Conservation (phyloP, 192 early-diverging fungal genomes). For the Linnemannia hyalina region DNA sequence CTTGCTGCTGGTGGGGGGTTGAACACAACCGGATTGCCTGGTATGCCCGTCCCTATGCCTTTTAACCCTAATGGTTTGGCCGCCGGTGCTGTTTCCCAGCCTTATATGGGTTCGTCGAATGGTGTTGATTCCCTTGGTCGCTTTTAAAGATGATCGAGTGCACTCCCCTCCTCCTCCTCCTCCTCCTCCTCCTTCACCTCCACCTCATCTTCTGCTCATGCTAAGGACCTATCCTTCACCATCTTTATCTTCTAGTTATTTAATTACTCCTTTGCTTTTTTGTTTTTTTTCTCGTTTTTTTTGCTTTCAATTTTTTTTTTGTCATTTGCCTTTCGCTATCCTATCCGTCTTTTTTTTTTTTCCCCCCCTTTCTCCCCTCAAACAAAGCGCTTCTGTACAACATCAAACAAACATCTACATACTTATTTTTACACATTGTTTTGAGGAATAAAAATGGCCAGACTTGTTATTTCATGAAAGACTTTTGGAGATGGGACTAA, state of each 20-base stretch:
- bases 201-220: too few species aligned
- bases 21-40: not conserved
- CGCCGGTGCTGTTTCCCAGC: not conserved
- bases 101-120: conserved; percentile 1
- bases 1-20: conserved; percentile 11
- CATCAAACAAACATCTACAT: not conserved
- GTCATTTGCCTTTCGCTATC: not conserved
- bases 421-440: not conserved
- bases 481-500: not conserved
- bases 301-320: not conserved
- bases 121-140: not conserved
- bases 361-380: not conserved
- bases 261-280: too few species aligned
- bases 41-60: conserved; percentile 8
- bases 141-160: conserved; percentile 3
- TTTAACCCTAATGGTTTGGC: not conserved
- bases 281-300: not conserved
- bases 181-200: not conserved
- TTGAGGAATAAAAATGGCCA: not conserved
- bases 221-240: too few species aligned
- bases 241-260: too few species aligned
- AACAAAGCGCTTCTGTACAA: not conserved
- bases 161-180: not conserved
- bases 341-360: not conserved
- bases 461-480: not conserved